Base-by-base conservation (phyloP, 2,329 filamentous ascomycete genomes). In the Coniochaeta prunicola region DNA sequence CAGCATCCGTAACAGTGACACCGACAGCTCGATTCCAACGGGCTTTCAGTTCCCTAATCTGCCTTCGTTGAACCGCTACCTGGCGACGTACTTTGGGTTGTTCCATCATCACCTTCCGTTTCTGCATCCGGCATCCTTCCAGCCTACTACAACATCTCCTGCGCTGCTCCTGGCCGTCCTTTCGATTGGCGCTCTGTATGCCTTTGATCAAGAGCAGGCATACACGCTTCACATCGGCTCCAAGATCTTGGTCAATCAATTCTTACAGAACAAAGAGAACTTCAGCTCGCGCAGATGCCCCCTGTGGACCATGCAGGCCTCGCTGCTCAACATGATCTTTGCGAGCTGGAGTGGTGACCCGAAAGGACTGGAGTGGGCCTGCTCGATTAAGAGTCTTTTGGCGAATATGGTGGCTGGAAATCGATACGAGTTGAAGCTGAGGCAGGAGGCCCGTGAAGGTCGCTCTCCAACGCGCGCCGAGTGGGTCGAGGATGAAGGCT, bases 321-420 rank as follows among this genome's bases (percentile, higher is more conserved):
- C 92, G 3, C 79, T 99, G 58, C 80, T 99, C 60, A 99, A 99
- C 80, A 97, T 97, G 94, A 88, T 97, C 64, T 97, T 99, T 72
- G 92, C 94, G 58, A 97, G 92, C 79, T 99, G 94, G 94, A 97
- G 94, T 72, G 94, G 94, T 68, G 94, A 97, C 69, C 89, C 94
- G 36, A 97, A 68, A 64, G 94, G 94, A 38, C 82, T 99, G 2
- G 94, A 99, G 74, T 99, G 94, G 94, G 92, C 94, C 36, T 97
- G 93, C 74, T 97, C 94, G 1, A 97, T 99, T 76, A 97, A 97
- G 83, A 96, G 92, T 79, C 81, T 97, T 40, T 84, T 99, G 56
- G 93, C 93, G 65, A 97, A 97, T 76, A 97, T 99, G 93, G 94
- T 99, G 59, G 91, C 93, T 60, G 94, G 94, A 60, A 97, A 97